Conservation (phyloP, 2,329 filamentous ascomycete genomes). For the Fusarium algeriense region DNA sequence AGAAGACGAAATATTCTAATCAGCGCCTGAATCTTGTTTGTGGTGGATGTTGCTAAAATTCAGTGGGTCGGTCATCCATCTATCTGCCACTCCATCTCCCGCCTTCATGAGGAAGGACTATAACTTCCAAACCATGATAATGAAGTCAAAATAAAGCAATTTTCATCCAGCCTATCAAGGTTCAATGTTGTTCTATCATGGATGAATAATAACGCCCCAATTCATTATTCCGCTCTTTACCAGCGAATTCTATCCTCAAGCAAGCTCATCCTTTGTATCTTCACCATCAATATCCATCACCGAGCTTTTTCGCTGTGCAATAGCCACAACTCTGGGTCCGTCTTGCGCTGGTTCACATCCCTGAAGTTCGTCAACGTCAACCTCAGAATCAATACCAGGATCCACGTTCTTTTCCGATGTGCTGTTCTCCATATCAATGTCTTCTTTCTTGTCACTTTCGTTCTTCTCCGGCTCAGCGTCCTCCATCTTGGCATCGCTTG, state of each 20-base stretch:
- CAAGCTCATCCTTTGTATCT: constrained; percentile 15
- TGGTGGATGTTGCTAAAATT: constrained; percentile 35
- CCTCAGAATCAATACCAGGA: background rate
- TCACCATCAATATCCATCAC: constrained; percentile 31
- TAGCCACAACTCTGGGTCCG: background rate
- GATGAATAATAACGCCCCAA: background rate
- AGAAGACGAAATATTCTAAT: constrained; percentile 12
- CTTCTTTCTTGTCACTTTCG: background rate
- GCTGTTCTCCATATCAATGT: constrained; percentile 9
- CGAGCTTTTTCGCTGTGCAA: constrained; percentile 3
- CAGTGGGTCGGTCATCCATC: constrained; percentile 37
- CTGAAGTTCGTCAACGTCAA: constrained; percentile 15
- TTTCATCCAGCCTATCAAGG: background rate
- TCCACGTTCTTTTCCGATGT: background rate
- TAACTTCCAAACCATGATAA: background rate
- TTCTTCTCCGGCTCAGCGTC: constrained; percentile 1
- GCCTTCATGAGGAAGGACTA: background rate
- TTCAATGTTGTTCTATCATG: background rate
- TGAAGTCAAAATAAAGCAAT: background rate
- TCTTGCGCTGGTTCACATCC: background rate
- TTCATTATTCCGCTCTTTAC: background rate
- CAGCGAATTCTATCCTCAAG: background rate
- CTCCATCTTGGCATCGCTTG: constrained; percentile 32
- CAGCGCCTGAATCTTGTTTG: constrained; percentile 16
- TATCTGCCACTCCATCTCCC: constrained; percentile 2